phyloP scores from a whole-genome alignment of 2,329 filamentous ascomycete species.

The Paecilomyces niveus region DNA sequence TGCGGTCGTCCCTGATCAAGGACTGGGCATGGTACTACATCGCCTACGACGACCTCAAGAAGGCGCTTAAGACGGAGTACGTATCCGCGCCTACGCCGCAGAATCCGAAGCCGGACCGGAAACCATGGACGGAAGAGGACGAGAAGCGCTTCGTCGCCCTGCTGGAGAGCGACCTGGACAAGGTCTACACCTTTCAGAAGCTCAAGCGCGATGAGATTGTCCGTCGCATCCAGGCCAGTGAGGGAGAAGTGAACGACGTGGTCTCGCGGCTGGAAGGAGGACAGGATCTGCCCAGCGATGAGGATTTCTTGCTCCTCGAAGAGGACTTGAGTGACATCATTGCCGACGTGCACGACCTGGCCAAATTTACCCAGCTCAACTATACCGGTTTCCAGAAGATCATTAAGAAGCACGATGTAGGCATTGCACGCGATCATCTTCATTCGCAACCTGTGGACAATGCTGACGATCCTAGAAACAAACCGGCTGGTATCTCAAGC shows the following conservation, averaged over 20 bases:
- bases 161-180: conserved; percentile 89
- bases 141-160: conserved; percentile 80
- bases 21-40: conserved; percentile 99
- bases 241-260: conserved; percentile 84
- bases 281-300: conserved; percentile 61
- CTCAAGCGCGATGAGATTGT: conserved; percentile 96
- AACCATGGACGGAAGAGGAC: conserved; percentile 82
- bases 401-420: conserved; percentile 97
- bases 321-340: conserved; percentile 96
- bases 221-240: conserved; percentile 76
- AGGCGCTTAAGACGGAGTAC: conserved; percentile 69
- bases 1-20: conserved; percentile 89
- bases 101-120: conserved; percentile 44
- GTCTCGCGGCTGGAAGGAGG: conserved; percentile 62
- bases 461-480: conserved; percentile 73
- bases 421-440: conserved; percentile 24
- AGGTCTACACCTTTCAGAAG: conserved; percentile 96
- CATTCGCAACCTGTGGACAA: no score
- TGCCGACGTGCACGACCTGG: conserved; percentile 93
- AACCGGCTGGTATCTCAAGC: conserved; percentile 86
- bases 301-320: conserved; percentile 89
- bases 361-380: conserved; percentile 97
- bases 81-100: conserved; percentile 44
- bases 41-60: conserved; percentile 86
- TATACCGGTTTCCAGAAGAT: conserved; percentile 99